A percentile compares a stretch with the other conserved stretches of the same genome.
phyloP scores from a whole-genome alignment of 2,329 filamentous ascomycete genomes.

The Verticillium klebahnii region DNA sequence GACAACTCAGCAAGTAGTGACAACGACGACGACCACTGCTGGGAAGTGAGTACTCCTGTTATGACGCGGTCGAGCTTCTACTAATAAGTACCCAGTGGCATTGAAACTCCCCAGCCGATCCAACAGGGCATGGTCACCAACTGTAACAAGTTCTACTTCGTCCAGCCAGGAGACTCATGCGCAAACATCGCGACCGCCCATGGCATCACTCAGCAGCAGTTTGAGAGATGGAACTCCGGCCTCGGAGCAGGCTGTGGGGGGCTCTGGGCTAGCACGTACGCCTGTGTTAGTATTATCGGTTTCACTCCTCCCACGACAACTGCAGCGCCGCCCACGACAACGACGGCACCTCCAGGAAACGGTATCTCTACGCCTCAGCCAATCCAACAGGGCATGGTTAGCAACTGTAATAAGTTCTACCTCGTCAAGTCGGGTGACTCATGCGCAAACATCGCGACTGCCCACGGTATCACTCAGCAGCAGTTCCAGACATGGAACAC shows the following conservation, averaged over 20 bases:
- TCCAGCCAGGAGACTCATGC: constrained; percentile 18
- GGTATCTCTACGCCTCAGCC: constrained; percentile 6
- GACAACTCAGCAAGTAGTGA: too few species aligned
- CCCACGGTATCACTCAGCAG: constrained; percentile 14
- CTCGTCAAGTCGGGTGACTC: constrained; percentile 12
- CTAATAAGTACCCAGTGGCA: constrained; percentile 4
- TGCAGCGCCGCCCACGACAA: background rate
- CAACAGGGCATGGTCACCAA: constrained; percentile 21
- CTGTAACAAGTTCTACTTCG: constrained; percentile 22
- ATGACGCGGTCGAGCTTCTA: too few species aligned
- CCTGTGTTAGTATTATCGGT: background rate
- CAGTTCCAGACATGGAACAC: constrained; percentile 19
- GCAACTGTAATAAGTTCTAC: constrained; percentile 17
- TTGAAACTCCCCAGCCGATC: constrained; percentile 21
- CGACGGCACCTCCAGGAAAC: background rate
- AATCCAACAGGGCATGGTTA: constrained; percentile 9
- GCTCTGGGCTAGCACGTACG: background rate
- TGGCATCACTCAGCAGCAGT: constrained; percentile 9
- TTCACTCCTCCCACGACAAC: background rate
- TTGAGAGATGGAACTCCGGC: background rate
- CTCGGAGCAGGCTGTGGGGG: background rate
- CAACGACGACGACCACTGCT: too few species aligned
- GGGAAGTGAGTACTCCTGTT: too few species aligned
- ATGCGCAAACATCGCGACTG: constrained; percentile 17
- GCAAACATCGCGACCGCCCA: constrained; percentile 15